These are phyloP conservation scores for Aspergillus carlsbadensis DNA, from an alignment of 495 filamentous ascomycete species.

Conservation along the genomic window DNA sequence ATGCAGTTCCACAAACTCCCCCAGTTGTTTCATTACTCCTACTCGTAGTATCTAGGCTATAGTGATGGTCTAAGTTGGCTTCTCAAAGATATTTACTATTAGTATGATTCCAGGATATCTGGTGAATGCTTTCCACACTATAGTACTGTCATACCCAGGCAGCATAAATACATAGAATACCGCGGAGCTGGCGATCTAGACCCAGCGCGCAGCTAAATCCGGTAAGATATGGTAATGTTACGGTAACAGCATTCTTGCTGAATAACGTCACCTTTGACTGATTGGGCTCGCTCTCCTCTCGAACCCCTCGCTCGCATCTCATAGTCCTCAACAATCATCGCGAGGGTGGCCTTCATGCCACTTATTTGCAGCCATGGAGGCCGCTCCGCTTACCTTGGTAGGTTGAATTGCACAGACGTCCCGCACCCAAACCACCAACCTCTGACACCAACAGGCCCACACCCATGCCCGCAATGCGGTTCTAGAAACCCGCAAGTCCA, in stretches of 20 bases:
- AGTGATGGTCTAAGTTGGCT: no score
- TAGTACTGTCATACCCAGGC: not conserved
- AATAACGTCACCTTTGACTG: slow-evolving; percentile 3
- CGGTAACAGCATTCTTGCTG: not conserved
- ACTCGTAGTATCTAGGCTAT: no score
- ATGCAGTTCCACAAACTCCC: no score
- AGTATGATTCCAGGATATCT: no score
- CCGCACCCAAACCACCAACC: slow-evolving; percentile 12
- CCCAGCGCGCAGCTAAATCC: not conserved
- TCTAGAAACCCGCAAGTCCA: slow-evolving; percentile 70
- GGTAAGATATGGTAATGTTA: not conserved
- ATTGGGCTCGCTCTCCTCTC: not conserved
- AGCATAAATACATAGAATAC: not conserved
- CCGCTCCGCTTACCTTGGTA: slow-evolving; percentile 60
- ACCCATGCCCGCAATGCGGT: slow-evolving; percentile 81
- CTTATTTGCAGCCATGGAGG: slow-evolving; percentile 51
- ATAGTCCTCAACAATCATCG: not conserved
- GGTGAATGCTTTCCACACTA: no score
- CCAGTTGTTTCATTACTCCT: no score
- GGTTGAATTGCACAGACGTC: slow-evolving; percentile 14
- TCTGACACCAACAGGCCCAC: slow-evolving; percentile 64
- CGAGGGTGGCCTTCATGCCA: not conserved
- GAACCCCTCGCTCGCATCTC: slow-evolving; percentile 1
- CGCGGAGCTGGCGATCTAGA: not conserved
- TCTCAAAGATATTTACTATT: no score